Base-by-base conservation (phyloP, 73 alveolate genomes). In the Paramecium primaurelia region DNA sequence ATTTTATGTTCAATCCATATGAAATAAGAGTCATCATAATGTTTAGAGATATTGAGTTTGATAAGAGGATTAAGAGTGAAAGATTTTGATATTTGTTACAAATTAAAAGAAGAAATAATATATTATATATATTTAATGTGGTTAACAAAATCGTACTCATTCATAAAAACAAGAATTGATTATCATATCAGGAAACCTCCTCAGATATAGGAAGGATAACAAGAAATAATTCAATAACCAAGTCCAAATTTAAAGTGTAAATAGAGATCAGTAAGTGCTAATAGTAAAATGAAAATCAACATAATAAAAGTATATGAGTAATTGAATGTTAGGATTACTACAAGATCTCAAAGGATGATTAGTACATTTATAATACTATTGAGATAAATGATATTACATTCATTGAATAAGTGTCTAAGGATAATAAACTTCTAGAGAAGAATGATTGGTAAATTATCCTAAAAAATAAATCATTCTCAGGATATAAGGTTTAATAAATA, bases 1-100 rank as follows among this genome's bases (percentile, higher is more conserved):
- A 97, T 97, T 94, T 59, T 96, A 28, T 97, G 99, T 95, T 99
- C 99, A 85, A 97, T 97, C 94, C 99, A 97, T 88, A 97, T 88
- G 99, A 98, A 69, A 97, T 97, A 93, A 95, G 99, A 87, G 99
- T 97, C 54, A 97, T 99, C 20, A 97, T 97, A 84, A 97, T 97
- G 99, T 98, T 98, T 28, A 95, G 96, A 97, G 99, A 96, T 92
- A 93, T 97, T 89, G 95, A 95, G 49, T 90, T 97, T 73, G 99
- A 96, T 18, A 94, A 98, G 71, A 96, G 99, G 88, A 96, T 97
- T 34, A 92, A 97, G 84, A 96, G 98, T 8, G 98, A 94, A 73
- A 88, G 96, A 86, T 92, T 88, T 86, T 92, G 93, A 92, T 30
- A 30, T 30, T 59, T 59, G n/a, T 18, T 54, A 54, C 11, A 54